Evolutionary conservation across 352 stramenopile species (phyloP).

Genomic region (Pseudoperonospora humuli): DNA sequence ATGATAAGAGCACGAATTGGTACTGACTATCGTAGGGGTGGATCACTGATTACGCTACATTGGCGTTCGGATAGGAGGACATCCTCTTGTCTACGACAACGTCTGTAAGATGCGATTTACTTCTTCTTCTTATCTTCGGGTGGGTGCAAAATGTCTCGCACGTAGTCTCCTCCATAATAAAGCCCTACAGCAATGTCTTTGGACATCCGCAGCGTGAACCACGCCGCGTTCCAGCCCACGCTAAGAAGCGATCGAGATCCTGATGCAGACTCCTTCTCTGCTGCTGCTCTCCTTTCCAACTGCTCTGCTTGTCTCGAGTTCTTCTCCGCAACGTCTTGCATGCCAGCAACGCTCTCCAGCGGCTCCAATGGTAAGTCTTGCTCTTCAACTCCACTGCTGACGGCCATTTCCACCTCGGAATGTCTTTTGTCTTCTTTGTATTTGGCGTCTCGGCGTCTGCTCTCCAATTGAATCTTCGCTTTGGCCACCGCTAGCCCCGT

Average conservation of each 20-base stretch:
- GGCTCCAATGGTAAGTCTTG: conserved; percentile 25
- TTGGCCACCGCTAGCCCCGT: conserved; percentile 47
- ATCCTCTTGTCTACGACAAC: neutral
- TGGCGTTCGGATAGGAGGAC: neutral
- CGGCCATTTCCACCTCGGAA: conserved; percentile 48
- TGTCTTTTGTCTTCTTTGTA: conserved; percentile 28
- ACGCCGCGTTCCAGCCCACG: conserved; percentile 32
- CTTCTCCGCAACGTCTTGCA: conserved; percentile 20
- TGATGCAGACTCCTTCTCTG: conserved; percentile 2
- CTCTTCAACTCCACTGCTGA: conserved; percentile 27
- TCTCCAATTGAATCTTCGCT: conserved; percentile 52
- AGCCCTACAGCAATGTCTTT: conserved; percentile 37
- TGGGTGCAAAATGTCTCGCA: conserved; percentile 26
- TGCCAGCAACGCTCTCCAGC: conserved; percentile 23
- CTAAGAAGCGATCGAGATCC: conserved; percentile 18
- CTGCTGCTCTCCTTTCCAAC: neutral
- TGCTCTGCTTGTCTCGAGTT: conserved; percentile 4
- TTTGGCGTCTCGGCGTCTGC: conserved; percentile 32
- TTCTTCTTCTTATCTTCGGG: conserved; percentile 15
- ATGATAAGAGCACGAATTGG: neutral
- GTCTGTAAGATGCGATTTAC: neutral
- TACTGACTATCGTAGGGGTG: neutral
- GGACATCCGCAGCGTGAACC: conserved; percentile 36
- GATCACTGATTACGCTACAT: neutral
- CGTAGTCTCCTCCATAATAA: conserved; percentile 36